These are phyloP conservation scores for Linum trigynum DNA, from an alignment of 345 rosid species.

Conservation along the genomic window DNA sequence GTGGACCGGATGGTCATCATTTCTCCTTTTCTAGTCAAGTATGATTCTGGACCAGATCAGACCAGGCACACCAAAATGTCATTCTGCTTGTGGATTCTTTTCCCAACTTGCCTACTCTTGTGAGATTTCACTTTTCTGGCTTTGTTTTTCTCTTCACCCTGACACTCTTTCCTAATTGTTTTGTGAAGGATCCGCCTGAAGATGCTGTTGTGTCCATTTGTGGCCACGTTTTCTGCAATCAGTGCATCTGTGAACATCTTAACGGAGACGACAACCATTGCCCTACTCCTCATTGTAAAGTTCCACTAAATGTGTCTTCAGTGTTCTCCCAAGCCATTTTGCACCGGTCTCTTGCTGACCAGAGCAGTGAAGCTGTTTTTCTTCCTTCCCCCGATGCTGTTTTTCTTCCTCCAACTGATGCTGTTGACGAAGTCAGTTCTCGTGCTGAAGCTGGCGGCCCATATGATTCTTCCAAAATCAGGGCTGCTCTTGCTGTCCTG, in stretches of 20 bases:
- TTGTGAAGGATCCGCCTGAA: conserved; percentile 81
- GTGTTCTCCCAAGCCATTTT: conserved; percentile 47
- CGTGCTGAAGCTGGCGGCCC: conserved; percentile 18
- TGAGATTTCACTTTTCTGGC: not conserved
- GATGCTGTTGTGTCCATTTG: conserved; percentile 87
- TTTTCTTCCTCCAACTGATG: conserved; percentile 22
- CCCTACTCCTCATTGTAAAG: conserved; percentile 55
- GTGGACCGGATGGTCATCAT: too few relatives aligned
- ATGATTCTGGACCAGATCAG: too few relatives aligned
- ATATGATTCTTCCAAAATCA: conserved; percentile 75
- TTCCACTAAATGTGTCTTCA: conserved; percentile 37
- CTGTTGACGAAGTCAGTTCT: conserved; percentile 21
- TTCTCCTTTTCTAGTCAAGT: too few relatives aligned
- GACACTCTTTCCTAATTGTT: conserved; percentile 8
- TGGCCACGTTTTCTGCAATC: conserved; percentile 91
- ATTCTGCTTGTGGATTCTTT: not conserved
- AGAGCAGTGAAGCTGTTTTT: conserved; percentile 21
- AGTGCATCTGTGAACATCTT: conserved; percentile 72
- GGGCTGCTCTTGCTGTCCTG: conserved; percentile 75
- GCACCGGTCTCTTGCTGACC: conserved; percentile 30
- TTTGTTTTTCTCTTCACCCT: conserved; percentile 1
- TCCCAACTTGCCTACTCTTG: not conserved
- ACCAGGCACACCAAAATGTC: not conserved
- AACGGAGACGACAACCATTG: conserved; percentile 68
- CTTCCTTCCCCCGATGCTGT: too few relatives aligned